Conservation (phyloP, 108 stramenopile genomes). For the Fistulifera solaris region DNA sequence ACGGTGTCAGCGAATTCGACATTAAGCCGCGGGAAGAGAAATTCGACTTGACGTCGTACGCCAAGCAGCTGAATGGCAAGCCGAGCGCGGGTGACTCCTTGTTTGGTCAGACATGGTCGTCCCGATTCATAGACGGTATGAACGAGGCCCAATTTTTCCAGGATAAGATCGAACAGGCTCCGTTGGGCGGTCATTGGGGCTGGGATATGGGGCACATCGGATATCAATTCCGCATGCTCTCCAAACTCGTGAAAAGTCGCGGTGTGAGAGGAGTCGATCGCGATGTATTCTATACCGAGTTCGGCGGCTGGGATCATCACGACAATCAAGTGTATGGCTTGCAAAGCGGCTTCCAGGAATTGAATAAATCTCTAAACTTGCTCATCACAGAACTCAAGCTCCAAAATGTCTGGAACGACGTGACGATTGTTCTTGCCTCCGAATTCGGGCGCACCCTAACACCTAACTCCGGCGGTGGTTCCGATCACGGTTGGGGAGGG, state of each 20-base stretch:
- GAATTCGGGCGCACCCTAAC: slow-evolving; percentile 40
- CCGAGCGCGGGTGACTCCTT: slow-evolving; percentile 21
- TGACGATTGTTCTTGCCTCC: slow-evolving; percentile 18
- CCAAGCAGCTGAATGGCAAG: slow-evolving; percentile 23
- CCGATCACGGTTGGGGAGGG: slow-evolving; percentile 62
- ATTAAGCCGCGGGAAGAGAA: neutral
- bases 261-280: slow-evolving; percentile 32
- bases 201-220: neutral
- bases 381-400: slow-evolving; percentile 26
- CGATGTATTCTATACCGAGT: slow-evolving; percentile 42
- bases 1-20: neutral
- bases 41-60: neutral
- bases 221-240: slow-evolving; percentile 21
- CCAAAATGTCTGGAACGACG: slow-evolving; percentile 30
- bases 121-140: slow-evolving; percentile 22
- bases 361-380: slow-evolving; percentile 19
- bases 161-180: neutral
- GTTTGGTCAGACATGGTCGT: slow-evolving; percentile 47
- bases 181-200: neutral
- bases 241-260: slow-evolving; percentile 41
- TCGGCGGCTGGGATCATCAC: slow-evolving; percentile 67
- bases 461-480: slow-evolving; percentile 37
- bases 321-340: slow-evolving; percentile 4
- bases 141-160: slow-evolving; percentile 15
- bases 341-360: slow-evolving; percentile 3